Base-by-base conservation (phyloP, 371 early-diverging fungal species). In the Nosema granulosis region DNA sequence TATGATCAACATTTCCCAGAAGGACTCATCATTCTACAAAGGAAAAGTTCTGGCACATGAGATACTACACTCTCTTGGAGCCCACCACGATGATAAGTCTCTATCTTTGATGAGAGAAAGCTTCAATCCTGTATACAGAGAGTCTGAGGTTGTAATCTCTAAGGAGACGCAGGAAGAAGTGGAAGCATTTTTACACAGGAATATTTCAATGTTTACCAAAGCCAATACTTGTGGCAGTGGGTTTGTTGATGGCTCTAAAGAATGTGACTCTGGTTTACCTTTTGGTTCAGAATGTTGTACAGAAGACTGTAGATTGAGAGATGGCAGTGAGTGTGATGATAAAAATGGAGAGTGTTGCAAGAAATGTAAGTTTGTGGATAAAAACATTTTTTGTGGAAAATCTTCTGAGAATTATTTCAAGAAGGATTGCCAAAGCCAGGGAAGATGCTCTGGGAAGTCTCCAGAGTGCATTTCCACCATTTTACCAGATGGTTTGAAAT, bases 1-100 rank as follows among this genome's bases (percentile, higher is more conserved):
- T 0, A 35, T 74, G 12, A 35, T 74, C 22, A 65, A 32, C 26
- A n/a, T 65, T 1, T 37, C 37, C 4, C 51, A 50, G 18, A 12
- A 52, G 9, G 65, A 74, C 28, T 43, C 74, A 13, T 54, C 35
- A 20, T 65, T 50, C 57, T 70, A 76, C 54, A 37, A 71, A 31
- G 77, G 62, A 13, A 76, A 65, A 71, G 66, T 76, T 20, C 12
- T 76, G 26, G 77, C 70, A 32, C 77, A 76, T 67, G 77, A 76
- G 35, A 71, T 76, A 49, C 56, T 71, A 71, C 77, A 76, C 58
- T 35, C 58, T 0, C 22, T 76, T 4, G 77, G 77, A n/a, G 70
- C 52, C 51, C 11, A 62, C 6, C 77, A 76, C 32, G 68, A 68
- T 37, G 9, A 28, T 22, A 58, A 56, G 12, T n/a, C 1, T 29